phyloP scores from a whole-genome alignment of 2,329 filamentous ascomycete species.

The Colletotrichum sp. region DNA sequence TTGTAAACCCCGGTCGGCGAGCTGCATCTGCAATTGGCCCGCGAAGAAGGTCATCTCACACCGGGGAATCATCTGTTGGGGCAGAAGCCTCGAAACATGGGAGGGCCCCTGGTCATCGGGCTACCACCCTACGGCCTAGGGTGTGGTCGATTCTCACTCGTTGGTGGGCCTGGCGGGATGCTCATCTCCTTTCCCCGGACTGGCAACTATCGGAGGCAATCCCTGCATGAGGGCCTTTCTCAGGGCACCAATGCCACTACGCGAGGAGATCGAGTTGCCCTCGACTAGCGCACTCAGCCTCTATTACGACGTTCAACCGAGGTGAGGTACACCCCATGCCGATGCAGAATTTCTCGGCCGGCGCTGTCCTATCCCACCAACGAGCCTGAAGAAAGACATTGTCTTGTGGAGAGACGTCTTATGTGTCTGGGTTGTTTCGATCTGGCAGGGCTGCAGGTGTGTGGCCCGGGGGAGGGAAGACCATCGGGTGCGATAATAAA shows the following conservation, averaged over 20 bases:
- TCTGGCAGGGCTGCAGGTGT: background rate
- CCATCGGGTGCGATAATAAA: background rate
- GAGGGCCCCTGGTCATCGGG: background rate
- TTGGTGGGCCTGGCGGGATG: background rate
- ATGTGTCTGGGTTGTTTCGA: background rate
- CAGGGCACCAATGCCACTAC: background rate
- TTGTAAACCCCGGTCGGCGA: background rate
- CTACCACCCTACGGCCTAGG: background rate
- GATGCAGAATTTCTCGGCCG: background rate
- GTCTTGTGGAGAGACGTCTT: background rate
- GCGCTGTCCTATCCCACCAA: background rate
- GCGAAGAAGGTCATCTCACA: background rate
- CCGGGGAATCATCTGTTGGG: background rate
- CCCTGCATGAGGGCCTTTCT: background rate
- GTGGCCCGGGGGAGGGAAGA: background rate
- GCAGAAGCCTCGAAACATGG: background rate
- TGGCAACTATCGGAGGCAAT: background rate
- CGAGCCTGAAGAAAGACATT: background rate
- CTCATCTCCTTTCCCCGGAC: background rate
- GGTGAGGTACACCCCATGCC: background rate
- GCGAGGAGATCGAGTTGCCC: background rate
- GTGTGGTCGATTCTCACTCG: background rate
- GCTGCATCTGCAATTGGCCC: background rate
- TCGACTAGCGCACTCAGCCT: background rate
- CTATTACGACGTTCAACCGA: background rate